Conservation (phyloP, 2,329 filamentous ascomycete species). For the Mycogone perniciosa region DNA sequence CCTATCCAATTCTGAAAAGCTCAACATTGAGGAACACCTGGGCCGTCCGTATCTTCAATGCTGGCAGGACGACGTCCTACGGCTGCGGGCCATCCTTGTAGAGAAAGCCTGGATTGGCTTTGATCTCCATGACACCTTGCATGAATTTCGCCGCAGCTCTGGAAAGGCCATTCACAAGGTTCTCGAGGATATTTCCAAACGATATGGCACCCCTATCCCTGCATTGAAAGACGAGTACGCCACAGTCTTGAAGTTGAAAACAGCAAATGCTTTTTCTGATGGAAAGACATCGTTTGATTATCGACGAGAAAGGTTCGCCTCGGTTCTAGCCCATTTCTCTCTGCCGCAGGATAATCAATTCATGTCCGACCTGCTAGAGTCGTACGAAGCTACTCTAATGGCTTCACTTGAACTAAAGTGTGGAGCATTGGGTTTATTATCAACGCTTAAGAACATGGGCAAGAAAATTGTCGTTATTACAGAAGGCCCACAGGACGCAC, state of each 20-base stretch:
- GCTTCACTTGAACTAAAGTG: conserved; percentile 28
- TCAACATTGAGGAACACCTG: too few relatives aligned
- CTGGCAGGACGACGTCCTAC: background rate
- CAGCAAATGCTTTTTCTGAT: conserved; percentile 36
- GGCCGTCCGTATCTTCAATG: too few relatives aligned
- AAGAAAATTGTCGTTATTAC: conserved; percentile 40
- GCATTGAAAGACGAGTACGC: conserved; percentile 24
- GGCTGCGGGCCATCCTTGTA: conserved; percentile 11
- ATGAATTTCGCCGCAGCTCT: conserved; percentile 39
- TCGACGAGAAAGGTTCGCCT: conserved; percentile 32
- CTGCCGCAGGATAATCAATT: conserved; percentile 11
- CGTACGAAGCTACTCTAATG: conserved; percentile 27
- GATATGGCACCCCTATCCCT: conserved; percentile 10
- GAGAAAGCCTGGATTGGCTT: conserved; percentile 37
- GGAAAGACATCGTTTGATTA: conserved; percentile 39
- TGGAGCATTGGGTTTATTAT: conserved; percentile 30
- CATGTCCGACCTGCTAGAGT: conserved; percentile 18
- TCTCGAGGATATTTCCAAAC: conserved; percentile 24
- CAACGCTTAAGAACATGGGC: conserved; percentile 24
- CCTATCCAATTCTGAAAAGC: too few relatives aligned
- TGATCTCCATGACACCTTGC: conserved; percentile 43
- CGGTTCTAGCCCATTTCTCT: conserved; percentile 24
- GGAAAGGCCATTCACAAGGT: conserved; percentile 26
- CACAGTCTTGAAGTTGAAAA: conserved; percentile 28
- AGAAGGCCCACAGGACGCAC: conserved; percentile 41